Percentiles rank a stretch among this genome's conserved stretches.
Conservation (phyloP, 2,329 filamentous ascomycete genomes). For the Thelonectria rubi region DNA sequence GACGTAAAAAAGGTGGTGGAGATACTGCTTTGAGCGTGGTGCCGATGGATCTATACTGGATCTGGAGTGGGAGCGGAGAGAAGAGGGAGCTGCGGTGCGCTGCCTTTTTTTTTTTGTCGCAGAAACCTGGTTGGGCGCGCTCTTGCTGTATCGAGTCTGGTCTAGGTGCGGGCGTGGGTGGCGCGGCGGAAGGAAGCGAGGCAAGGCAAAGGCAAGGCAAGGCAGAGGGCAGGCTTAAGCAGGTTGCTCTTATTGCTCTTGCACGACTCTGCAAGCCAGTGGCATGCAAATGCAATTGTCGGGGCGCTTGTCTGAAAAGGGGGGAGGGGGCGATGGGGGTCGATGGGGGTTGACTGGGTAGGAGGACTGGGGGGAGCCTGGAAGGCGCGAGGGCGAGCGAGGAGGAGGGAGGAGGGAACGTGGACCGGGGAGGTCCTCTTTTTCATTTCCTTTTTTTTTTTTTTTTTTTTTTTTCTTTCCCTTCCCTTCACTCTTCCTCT, state of each 20-base stretch:
- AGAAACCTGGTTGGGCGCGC: conserved; percentile 63
- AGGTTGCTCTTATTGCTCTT: conserved; percentile 36
- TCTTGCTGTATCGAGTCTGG: conserved; percentile 52
- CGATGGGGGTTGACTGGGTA: conserved; percentile 32
- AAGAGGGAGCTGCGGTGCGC: conserved; percentile 56
- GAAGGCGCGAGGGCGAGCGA: conserved; percentile 29
- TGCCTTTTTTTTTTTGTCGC: conserved; percentile 57
- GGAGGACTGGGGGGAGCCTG: not conserved
- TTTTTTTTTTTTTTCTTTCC: not conserved
- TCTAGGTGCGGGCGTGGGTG: conserved; percentile 44
- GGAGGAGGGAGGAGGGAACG: conserved; percentile 30
- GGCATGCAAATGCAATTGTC: conserved; percentile 42
- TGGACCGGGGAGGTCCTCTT: conserved; percentile 33
- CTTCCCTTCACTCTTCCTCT: not conserved
- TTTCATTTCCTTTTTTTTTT: conserved; percentile 16
- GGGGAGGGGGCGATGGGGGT: conserved; percentile 28
- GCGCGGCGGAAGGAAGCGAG: conserved; percentile 55
- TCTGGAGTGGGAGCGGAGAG: conserved; percentile 64
- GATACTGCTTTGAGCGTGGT: conserved; percentile 72
- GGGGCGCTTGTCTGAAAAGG: conserved; percentile 42
- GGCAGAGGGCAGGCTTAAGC: conserved; percentile 36
- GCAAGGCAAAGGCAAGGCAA: conserved; percentile 39
- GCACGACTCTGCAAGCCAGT: conserved; percentile 27
- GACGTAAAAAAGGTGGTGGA: conserved; percentile 65
- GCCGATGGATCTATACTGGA: conserved; percentile 73